Base-by-base conservation (phyloP, 2,329 filamentous ascomycete genomes). In the Sporothrix euskadiensis region DNA sequence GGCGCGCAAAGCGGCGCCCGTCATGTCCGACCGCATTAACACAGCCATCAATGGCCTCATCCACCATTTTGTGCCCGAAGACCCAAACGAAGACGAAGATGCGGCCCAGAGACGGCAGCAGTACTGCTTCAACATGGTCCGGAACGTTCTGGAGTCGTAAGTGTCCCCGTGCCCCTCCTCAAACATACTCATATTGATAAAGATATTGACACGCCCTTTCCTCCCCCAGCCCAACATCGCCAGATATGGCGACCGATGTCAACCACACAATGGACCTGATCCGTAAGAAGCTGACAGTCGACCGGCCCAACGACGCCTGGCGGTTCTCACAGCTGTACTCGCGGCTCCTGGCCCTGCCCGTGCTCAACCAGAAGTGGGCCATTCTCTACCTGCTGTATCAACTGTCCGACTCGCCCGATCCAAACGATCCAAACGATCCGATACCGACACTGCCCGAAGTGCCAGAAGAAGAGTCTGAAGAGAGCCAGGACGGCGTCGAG, bases 331-430 rank as follows among this genome's bases (percentile, higher is more conserved):
- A 97, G 79, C 88, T 99, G 39, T 97, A 98, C 82, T 94, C 93
- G 47, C 89, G 94, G 73, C 88, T 99, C 22, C 86, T 98, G 35
- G 92, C 93, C n/a, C 90, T 98, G 76, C 94, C 94, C 0, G 94
- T 98, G 6, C 87, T 99, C 61, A 92, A 93, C 78, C 92, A 97
- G 82, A 99, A 99, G 87, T 98, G 94, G 94, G 94, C 92, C 3
- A 98, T 99, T 76, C 86, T 99, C 26, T 97, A 97, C 80, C 89
- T 99, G 57, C 88, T 99, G 57, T 92, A 96, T 80, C 90, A 93
- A 78, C 88, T 98, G 66, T 90, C 93, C 75, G 92, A 94, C 79
- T 89, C 88, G 3, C 86, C 87, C 47, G 85, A 89, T 74, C 87
- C 87, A 1, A 84, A 26, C 26, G 26, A 26, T 26, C 26, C 26